A percentile compares a stretch with the other conserved stretches of the same genome.
Evolutionary conservation across 768 basidiomycete genomes (phyloP).

Genomic region (Pholiota microspora): DNA sequence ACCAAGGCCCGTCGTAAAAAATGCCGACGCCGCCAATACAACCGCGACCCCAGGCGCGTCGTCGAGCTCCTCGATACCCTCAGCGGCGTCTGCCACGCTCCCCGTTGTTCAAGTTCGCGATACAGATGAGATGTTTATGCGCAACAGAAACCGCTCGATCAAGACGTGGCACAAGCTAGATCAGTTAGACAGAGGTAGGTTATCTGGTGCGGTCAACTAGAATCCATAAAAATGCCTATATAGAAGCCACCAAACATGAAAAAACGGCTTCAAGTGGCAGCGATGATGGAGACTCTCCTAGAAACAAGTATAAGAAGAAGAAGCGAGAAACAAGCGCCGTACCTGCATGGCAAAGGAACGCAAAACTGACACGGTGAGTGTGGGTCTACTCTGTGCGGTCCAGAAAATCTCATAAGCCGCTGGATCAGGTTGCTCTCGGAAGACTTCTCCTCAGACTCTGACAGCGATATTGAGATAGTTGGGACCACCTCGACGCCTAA

Average conservation of each 20-base stretch:
- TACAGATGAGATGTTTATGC: slow-evolving; percentile 69
- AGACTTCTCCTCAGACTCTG: slow-evolving; percentile 43
- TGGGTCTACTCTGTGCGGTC: not conserved
- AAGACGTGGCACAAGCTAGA: slow-evolving; percentile 61
- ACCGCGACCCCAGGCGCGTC: slow-evolving; percentile 16
- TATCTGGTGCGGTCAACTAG: slow-evolving; percentile 10
- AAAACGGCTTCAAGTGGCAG: slow-evolving; percentile 19
- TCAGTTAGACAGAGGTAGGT: slow-evolving; percentile 51
- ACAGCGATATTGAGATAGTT: slow-evolving; percentile 38
- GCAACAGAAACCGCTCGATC: slow-evolving; percentile 56
- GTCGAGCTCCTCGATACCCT: slow-evolving; percentile 6
- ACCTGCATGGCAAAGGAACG: slow-evolving; percentile 43
- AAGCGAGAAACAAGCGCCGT: slow-evolving; percentile 27
- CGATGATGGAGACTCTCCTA: slow-evolving; percentile 29
- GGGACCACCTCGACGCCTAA: slow-evolving; percentile 21
- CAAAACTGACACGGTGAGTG: slow-evolving; percentile 40
- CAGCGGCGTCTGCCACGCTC: slow-evolving; percentile 8
- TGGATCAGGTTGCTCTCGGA: slow-evolving; percentile 41
- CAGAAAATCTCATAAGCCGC: no score
- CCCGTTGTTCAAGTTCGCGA: slow-evolving; percentile 39
- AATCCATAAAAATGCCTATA: not conserved
- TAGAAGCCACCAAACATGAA: slow-evolving; percentile 15
- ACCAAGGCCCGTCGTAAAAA: slow-evolving; percentile 44
- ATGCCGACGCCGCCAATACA: slow-evolving; percentile 9
- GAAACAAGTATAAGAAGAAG: slow-evolving; percentile 35